Conservation (phyloP, 2,329 filamentous ascomycete species). For the Ophiocordyceps camponoti-floridani region DNA sequence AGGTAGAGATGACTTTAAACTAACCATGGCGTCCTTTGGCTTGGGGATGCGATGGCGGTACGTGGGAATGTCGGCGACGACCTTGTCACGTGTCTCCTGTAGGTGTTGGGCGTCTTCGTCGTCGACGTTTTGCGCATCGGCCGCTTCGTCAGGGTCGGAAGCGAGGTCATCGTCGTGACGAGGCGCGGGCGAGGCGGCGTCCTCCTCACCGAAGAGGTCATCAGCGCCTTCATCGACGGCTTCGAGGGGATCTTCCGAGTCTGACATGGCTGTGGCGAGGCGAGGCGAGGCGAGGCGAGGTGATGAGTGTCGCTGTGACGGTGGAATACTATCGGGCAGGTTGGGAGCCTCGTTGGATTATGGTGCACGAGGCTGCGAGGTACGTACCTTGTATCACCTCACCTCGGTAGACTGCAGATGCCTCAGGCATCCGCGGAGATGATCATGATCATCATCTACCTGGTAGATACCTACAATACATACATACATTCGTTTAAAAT, state of each 20-base stretch:
- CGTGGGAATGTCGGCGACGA: slow-evolving; percentile 45
- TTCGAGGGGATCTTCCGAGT: slow-evolving; percentile 35
- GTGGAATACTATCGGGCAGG: background rate
- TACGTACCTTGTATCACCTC: no score
- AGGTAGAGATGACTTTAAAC: slow-evolving; percentile 6
- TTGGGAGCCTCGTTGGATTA: background rate
- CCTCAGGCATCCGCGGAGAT: background rate
- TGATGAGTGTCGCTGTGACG: background rate
- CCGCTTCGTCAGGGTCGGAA: slow-evolving; percentile 29
- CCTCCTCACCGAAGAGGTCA: slow-evolving; percentile 46
- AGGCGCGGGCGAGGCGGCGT: slow-evolving; percentile 39
- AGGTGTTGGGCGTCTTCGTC: slow-evolving; percentile 26
- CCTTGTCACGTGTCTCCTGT: slow-evolving; percentile 30
- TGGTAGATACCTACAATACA: background rate
- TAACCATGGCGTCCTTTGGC: slow-evolving; percentile 51
- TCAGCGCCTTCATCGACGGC: slow-evolving; percentile 37
- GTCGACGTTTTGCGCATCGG: slow-evolving; percentile 14
- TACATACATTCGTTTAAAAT: no score
- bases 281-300: background rate
- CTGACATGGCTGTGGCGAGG: slow-evolving; percentile 27
- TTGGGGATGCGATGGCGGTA: slow-evolving; percentile 55
- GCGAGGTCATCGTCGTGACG: slow-evolving; percentile 44
- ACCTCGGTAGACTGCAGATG: no score
- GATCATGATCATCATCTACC: background rate
- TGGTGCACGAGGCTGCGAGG: background rate